These are phyloP conservation scores for Termitomyces sp. DNA, from an alignment of 1,284 basidiomycete genomes.

Conservation along the genomic window DNA sequence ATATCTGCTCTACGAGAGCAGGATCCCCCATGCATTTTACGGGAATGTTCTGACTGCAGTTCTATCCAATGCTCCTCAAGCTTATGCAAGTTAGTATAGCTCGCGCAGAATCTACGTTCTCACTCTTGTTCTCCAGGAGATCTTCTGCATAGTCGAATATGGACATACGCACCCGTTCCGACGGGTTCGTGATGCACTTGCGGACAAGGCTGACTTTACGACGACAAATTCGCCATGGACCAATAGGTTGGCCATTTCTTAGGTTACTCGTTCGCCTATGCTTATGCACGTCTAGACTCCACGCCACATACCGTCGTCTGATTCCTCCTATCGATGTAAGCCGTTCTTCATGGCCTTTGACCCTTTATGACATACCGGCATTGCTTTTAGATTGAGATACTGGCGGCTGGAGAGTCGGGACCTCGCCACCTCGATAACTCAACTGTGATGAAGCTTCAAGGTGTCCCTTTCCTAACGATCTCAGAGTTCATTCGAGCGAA, in stretches of 20 bases:
- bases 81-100: conserved; percentile 43
- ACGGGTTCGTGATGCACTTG: conserved; percentile 46
- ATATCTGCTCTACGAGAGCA: conserved; percentile 40
- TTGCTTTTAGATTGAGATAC: conserved; percentile 63
- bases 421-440: conserved; percentile 63
- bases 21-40: conserved; percentile 65
- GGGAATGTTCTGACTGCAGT: conserved; percentile 58
- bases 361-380: conserved; percentile 4
- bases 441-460: conserved; percentile 60
- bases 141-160: conserved; percentile 51
- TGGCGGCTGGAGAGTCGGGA: conserved; percentile 74
- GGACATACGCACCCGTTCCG: conserved; percentile 48
- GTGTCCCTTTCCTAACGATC: conserved; percentile 68
- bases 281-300: conserved; percentile 35
- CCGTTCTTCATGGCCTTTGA: conserved; percentile 4
- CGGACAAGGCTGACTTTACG: conserved; percentile 40
- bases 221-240: conserved; percentile 47
- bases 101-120: conserved; percentile 5
- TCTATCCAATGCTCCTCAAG: conserved; percentile 48
- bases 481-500: conserved; percentile 79
- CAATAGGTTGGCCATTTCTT: conserved; percentile 34
- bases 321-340: conserved; percentile 37
- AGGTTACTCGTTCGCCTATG: conserved; percentile 3
- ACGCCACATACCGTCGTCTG: conserved; percentile 50
- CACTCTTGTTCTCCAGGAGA: conserved; percentile 34